Evolutionary conservation across 768 basidiomycete species (phyloP), one percentile per base, ranked within the genome.

Genomic region (Pleurotus citrinopileatus): DNA sequence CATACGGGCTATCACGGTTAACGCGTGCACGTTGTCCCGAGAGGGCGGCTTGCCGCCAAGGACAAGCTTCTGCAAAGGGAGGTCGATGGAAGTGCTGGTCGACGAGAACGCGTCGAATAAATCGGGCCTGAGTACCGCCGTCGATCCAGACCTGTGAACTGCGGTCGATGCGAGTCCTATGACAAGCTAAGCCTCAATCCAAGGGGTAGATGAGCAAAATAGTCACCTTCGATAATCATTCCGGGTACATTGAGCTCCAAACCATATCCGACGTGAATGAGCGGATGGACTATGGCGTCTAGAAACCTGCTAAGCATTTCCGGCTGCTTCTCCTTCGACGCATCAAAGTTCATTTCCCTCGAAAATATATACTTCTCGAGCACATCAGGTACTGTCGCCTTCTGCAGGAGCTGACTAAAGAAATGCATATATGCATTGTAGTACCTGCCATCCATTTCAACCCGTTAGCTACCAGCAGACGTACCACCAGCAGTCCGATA

Each of bases 291-390:
- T 2, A 84, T 60, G 1, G 79, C 79, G 0, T 69, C 76, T 12
- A 82, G 19, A 60, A 82, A 74, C 10, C 85, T 73, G 42, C 65
- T 63, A 38, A 73, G 55, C 69, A 70, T 69, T 42, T 61, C 56
- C 0, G 81, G 81, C 25, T 79, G 74, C 45, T 69, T 65, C 6
- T 68, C 66, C 9, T 60, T 66, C 43, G 43, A 25, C 29, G n/a
- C 28, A 36, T 37, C 34, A 34, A 76, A 68, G 53, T 87, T 87
- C 45, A 70, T 77, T 40, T 74, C 67, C 4, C 59, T 54, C 15
- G 82, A 81, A 59, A 89, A 85, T 5, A 90, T 56, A 53, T 80
- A 87, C 32, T 81, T 76, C 56, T 89, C 85, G n/a, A 89, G 60
- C 0, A 76, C 68, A 1, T 60, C 62, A 7, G 68, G 60, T 13